phyloP scores from a whole-genome alignment of 164 flowering plant genomes.

The Chimonanthus salicifolius region DNA sequence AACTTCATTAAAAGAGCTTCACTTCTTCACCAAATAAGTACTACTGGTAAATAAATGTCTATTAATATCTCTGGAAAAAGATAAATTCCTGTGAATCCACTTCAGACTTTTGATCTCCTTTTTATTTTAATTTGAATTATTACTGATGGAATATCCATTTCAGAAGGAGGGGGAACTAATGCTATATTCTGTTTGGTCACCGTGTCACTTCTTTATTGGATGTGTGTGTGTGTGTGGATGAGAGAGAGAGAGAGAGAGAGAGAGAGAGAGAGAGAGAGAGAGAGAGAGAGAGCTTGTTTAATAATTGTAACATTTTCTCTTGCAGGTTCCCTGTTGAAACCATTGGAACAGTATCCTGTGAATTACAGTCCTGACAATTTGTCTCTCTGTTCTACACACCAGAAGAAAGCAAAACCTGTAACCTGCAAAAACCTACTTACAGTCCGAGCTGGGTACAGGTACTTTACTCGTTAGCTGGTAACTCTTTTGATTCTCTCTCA shows the following conservation, averaged over 20 bases:
- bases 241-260: background rate
- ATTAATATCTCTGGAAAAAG: no score
- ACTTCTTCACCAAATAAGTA: background rate
- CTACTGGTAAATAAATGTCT: background rate
- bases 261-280: background rate
- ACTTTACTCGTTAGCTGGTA: background rate
- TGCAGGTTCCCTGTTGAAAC: constrained; percentile 3
- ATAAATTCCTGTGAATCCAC: no score
- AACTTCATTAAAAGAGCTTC: background rate
- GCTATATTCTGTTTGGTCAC: background rate
- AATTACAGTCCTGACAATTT: background rate
- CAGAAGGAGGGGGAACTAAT: background rate
- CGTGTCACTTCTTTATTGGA: background rate
- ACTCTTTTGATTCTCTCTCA: background rate
- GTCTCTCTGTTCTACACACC: background rate
- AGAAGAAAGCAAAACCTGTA: constrained; percentile 1
- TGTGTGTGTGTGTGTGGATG: background rate
- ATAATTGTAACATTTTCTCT: background rate
- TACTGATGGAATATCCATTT: no score
- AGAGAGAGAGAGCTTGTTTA: background rate
- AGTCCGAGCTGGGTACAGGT: constrained; percentile 1
- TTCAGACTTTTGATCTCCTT: no score
- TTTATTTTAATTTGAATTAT: no score
- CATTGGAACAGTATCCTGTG: background rate
- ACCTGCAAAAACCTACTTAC: background rate